Conservation (phyloP, 2,329 filamentous ascomycete species). For the Fusarium sp. region DNA sequence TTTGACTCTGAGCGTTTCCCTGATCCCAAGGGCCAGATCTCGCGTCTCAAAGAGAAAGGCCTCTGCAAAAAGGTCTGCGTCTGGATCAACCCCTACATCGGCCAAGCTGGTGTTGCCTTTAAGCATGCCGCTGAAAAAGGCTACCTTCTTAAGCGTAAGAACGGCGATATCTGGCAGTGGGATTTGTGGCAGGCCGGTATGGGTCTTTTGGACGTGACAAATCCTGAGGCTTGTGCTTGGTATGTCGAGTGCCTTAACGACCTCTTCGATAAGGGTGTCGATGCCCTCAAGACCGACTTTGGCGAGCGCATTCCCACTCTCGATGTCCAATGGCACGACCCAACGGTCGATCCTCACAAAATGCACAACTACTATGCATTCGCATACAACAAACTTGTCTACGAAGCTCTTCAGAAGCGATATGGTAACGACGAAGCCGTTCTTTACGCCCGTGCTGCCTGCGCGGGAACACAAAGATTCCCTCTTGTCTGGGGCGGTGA, state of each 20-base stretch:
- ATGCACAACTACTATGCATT: slow-evolving; percentile 87
- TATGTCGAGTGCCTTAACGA: slow-evolving; percentile 70
- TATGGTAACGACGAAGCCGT: slow-evolving; percentile 67
- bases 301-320: slow-evolving; percentile 76
- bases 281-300: slow-evolving; percentile 82
- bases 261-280: slow-evolving; percentile 76
- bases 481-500: slow-evolving; percentile 80
- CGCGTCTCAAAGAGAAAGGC: slow-evolving; percentile 71
- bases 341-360: slow-evolving; percentile 66
- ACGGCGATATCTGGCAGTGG: slow-evolving; percentile 80
- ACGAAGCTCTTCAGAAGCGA: slow-evolving; percentile 71
- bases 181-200: slow-evolving; percentile 83
- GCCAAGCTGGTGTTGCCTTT: slow-evolving; percentile 76
- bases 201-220: slow-evolving; percentile 80
- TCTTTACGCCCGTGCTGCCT: slow-evolving; percentile 74
- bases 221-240: slow-evolving; percentile 75
- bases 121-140: slow-evolving; percentile 72
- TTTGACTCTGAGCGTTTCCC: slow-evolving; percentile 77
- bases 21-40: slow-evolving; percentile 73
- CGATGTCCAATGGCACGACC: slow-evolving; percentile 74
- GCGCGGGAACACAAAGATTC: slow-evolving; percentile 76
- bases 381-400: slow-evolving; percentile 77
- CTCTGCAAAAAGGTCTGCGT: slow-evolving; percentile 75
- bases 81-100: slow-evolving; percentile 82
- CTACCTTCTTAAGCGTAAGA: slow-evolving; percentile 75